These are phyloP conservation scores for Neltuma alba DNA, from an alignment of 306 rosid species.

Conservation along the genomic window DNA sequence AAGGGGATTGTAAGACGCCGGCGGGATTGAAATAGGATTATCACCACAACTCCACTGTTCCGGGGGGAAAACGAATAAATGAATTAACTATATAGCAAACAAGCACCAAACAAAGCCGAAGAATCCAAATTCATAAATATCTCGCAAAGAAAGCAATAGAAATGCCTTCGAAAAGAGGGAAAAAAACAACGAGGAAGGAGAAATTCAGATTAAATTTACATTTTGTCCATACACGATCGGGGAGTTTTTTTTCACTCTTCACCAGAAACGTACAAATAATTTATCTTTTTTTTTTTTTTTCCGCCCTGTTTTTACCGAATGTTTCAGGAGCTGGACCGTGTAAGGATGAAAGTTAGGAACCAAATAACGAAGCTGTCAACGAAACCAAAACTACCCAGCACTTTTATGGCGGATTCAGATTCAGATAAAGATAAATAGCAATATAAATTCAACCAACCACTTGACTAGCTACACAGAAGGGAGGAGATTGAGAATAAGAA, in stretches of 20 bases:
- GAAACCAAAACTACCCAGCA: neutral
- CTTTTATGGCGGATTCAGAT: neutral
- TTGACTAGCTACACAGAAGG: neutral
- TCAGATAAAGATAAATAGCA: slow-evolving; percentile 8
- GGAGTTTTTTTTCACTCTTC: neutral
- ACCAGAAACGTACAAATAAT: neutral
- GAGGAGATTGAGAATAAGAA: neutral
- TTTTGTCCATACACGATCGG: neutral
- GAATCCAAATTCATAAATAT: neutral
- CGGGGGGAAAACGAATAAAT: neutral
- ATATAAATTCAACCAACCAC: neutral
- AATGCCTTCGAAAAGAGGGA: neutral
- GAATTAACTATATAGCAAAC: neutral
- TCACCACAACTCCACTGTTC: slow-evolving; percentile 40
- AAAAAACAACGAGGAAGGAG: neutral
- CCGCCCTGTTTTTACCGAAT: neutral
- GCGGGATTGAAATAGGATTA: slow-evolving; percentile 30
- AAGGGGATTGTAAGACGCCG: slow-evolving; percentile 51
- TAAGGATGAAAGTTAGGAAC: neutral
- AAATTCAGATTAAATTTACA: neutral
- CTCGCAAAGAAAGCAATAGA: neutral
- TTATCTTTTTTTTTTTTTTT: neutral
- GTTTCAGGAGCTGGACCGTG: neutral
- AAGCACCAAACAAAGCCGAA: neutral
- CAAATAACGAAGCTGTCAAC: neutral